A percentile compares a stretch with the other conserved stretches of the same genome.
Conservation (phyloP, 2,329 filamentous ascomycete species). For the Fonsecaea multimorphosa region DNA sequence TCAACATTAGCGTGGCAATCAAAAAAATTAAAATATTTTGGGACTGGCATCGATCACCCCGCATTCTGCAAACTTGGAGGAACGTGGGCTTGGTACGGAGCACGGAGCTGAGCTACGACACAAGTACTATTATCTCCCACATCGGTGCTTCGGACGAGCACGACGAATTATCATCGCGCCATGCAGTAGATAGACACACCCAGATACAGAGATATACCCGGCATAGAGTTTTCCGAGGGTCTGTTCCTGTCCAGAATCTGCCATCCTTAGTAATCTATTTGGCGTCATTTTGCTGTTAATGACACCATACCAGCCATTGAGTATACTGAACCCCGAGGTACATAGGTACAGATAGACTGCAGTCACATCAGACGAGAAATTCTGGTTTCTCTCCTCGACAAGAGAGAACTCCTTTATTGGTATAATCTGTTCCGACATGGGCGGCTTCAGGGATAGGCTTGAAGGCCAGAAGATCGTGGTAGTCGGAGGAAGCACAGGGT, state of each 20-base stretch:
- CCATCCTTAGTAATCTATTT: neutral
- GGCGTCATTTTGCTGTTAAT: neutral
- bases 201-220: neutral
- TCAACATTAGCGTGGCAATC: neutral
- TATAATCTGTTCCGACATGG: constrained; percentile 6
- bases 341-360: neutral
- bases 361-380: neutral
- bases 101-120: neutral
- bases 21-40: neutral
- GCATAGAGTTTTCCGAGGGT: neutral
- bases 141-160: no score
- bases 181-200: neutral
- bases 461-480: constrained; percentile 29
- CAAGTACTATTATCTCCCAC: no score
- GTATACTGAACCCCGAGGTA: neutral
- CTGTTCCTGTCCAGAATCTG: neutral
- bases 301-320: neutral
- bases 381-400: neutral
- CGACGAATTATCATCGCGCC: no score
- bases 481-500: constrained; percentile 33
- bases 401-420: neutral
- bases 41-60: neutral
- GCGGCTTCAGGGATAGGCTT: constrained; percentile 29
- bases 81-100: neutral
- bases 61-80: neutral